These are phyloP conservation scores for Prunus mume DNA, from an alignment of 306 rosid genomes.

Conservation along the genomic window DNA sequence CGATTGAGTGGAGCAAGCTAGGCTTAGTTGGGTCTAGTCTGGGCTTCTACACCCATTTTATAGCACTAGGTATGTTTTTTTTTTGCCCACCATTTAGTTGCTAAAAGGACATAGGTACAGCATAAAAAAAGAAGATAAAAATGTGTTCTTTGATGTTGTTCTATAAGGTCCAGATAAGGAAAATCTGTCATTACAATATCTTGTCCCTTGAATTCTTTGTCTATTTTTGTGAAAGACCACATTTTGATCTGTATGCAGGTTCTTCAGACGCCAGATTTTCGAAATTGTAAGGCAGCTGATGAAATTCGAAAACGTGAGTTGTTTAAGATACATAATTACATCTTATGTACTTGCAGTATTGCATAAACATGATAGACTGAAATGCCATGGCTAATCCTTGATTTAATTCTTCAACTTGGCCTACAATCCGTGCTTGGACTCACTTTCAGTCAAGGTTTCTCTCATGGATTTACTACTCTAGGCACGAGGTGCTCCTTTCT, in stretches of 20 bases:
- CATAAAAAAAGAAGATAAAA: too few species aligned
- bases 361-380: not conserved
- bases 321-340: not conserved
- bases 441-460: not conserved
- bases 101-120: not conserved
- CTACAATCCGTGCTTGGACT: not conserved
- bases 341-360: not conserved
- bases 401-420: not conserved
- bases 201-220: too few species aligned
- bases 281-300: constrained; percentile 53
- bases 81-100: not conserved
- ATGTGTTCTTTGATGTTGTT: not conserved
- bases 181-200: not conserved
- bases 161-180: not conserved
- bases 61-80: not conserved
- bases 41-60: too few species aligned
- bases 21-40: not conserved
- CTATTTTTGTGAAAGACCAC: not conserved
- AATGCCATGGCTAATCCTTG: not conserved
- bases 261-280: constrained; percentile 53
- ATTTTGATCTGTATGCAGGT: constrained; percentile 32
- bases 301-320: constrained; percentile 68
- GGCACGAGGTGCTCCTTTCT: not conserved
- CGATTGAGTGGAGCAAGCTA: too few species aligned
- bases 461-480: too few species aligned